phyloP scores from a whole-genome alignment of 305 asterid genomes.

The Ilex paraguariensis region DNA sequence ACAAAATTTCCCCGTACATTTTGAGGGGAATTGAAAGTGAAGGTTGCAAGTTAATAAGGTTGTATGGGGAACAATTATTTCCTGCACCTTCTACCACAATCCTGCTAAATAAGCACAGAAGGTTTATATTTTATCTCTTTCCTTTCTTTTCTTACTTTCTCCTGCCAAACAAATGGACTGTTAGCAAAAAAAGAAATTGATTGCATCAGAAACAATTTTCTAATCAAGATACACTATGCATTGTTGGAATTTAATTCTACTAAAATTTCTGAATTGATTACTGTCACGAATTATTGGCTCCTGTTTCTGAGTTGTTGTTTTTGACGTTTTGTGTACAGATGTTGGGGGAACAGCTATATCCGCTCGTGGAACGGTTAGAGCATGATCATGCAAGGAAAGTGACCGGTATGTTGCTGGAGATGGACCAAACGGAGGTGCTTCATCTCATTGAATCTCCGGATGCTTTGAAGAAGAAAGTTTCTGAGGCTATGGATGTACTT shows the following conservation, averaged over 20 bases:
- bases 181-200: neutral
- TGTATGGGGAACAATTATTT: too few species aligned
- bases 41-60: too few species aligned
- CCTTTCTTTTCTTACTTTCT: neutral
- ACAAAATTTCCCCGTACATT: too few species aligned
- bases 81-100: too few species aligned
- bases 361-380: slow-evolving; percentile 59
- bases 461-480: slow-evolving; percentile 66
- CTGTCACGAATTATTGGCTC: neutral
- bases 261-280: too few species aligned
- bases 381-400: slow-evolving; percentile 56
- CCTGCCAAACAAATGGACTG: neutral
- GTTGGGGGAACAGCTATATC: slow-evolving; percentile 74
- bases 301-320: neutral
- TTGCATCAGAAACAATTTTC: neutral
- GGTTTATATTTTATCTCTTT: too few species aligned
- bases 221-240: neutral
- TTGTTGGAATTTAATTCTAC: too few species aligned
- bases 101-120: too few species aligned
- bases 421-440: slow-evolving; percentile 86
- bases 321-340: slow-evolving; percentile 36
- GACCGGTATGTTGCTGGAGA: slow-evolving; percentile 79
- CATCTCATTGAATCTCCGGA: slow-evolving; percentile 81
- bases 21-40: too few species aligned
- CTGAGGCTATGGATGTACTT: slow-evolving; percentile 78